Evolutionary conservation across 2,329 filamentous ascomycete genomes (phyloP).

Genomic region (Claviceps sp.): DNA sequence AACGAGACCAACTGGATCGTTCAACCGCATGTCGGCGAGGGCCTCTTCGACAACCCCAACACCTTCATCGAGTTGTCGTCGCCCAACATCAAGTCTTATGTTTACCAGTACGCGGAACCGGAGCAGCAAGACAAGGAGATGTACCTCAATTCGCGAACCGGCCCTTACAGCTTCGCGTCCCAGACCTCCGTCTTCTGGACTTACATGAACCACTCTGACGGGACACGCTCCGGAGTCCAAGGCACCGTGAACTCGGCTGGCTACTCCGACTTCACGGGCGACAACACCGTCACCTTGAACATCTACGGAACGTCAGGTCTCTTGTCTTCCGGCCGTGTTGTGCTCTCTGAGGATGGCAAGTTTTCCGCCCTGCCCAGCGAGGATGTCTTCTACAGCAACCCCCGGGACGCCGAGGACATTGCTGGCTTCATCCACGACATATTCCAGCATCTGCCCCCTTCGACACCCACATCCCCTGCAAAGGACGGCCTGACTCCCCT

Average conservation of each 20-base stretch:
- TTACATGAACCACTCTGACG: conserved; percentile 27
- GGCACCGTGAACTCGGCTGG: conserved; percentile 39
- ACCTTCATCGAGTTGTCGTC: conserved; percentile 36
- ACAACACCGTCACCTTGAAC: conserved; percentile 40
- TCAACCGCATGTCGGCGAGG: conserved; percentile 33
- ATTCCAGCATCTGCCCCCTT: conserved; percentile 27
- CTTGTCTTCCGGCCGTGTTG: conserved; percentile 32
- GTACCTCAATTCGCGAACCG: conserved; percentile 34
- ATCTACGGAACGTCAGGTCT: conserved; percentile 43
- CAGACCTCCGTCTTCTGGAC: conserved; percentile 41
- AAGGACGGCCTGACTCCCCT: conserved; percentile 28
- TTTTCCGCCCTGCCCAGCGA: conserved; percentile 27
- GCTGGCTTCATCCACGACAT: conserved; percentile 36
- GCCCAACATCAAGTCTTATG: conserved; percentile 31
- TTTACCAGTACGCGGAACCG: conserved; percentile 31
- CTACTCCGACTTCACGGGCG: conserved; percentile 22
- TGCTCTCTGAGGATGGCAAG: conserved; percentile 25
- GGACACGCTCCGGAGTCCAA: conserved; percentile 30
- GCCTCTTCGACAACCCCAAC: conserved; percentile 43
- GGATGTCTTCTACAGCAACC: conserved; percentile 33
- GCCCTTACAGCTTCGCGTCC: conserved; percentile 38
- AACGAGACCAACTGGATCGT: conserved; percentile 30
- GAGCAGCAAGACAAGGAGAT: conserved; percentile 26
- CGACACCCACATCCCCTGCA: conserved; percentile 14
- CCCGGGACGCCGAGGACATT: conserved; percentile 33